Conservation (phyloP, 2,329 filamentous ascomycete species). For the Cladosporium austrohemisphaericum region DNA sequence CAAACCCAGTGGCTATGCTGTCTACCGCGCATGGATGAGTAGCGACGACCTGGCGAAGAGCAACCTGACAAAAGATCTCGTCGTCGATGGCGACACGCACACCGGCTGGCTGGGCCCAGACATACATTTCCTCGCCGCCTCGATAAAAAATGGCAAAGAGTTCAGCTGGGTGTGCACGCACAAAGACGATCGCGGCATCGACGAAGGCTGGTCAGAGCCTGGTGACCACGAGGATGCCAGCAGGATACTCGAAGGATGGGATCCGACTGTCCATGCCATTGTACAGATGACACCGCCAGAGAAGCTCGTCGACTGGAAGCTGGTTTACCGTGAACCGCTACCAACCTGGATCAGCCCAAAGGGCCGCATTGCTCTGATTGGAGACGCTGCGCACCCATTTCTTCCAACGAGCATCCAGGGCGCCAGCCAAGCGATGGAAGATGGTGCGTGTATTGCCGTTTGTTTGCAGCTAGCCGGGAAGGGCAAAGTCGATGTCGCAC, state of each 20-base stretch:
- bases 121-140: conserved; percentile 51
- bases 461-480: conserved; percentile 43
- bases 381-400: conserved; percentile 67
- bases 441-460: conserved; percentile 55
- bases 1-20: conserved; percentile 50
- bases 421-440: conserved; percentile 63
- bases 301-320: conserved; percentile 46
- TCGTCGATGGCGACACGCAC: conserved; percentile 50
- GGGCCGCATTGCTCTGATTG: conserved; percentile 54
- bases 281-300: conserved; percentile 39
- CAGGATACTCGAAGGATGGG: conserved; percentile 41
- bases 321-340: conserved; percentile 60
- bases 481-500: background rate
- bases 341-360: conserved; percentile 52
- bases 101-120: conserved; percentile 53
- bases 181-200: conserved; percentile 45
- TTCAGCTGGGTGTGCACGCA: conserved; percentile 55
- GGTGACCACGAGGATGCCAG: conserved; percentile 40
- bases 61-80: conserved; percentile 52
- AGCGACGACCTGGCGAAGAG: conserved; percentile 48
- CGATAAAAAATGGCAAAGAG: conserved; percentile 51
- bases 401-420: conserved; percentile 61
- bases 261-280: conserved; percentile 46
- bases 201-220: conserved; percentile 48
- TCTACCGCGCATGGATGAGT: conserved; percentile 52